Evolutionary conservation across 129 eudicot species (phyloP).

Genomic region (Artemisia tridentata): DNA sequence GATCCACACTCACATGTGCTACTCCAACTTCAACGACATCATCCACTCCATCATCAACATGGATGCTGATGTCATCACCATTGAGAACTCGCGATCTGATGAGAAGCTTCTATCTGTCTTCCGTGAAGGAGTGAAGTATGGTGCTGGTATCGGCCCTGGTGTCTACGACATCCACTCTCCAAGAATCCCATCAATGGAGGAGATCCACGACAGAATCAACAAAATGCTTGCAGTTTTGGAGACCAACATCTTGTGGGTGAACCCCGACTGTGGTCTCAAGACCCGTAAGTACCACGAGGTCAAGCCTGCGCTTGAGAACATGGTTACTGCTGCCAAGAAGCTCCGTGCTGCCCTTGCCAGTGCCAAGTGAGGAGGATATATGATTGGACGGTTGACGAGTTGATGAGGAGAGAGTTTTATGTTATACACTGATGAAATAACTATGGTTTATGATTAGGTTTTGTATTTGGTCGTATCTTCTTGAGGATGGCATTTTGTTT

Average conservation of each 20-base stretch:
- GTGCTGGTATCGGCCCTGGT: slow-evolving; percentile 97
- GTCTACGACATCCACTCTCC: slow-evolving; percentile 99
- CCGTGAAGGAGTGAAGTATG: slow-evolving; percentile 93
- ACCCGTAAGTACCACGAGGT: slow-evolving; percentile 92
- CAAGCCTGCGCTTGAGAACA: slow-evolving; percentile 75
- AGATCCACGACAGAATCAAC: slow-evolving; percentile 80
- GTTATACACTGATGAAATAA: slow-evolving; percentile 11
- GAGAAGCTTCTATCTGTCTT: slow-evolving; percentile 94
- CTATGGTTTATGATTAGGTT: slow-evolving; percentile 8
- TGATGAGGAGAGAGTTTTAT: slow-evolving; percentile 4
- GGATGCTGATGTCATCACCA: slow-evolving; percentile 99
- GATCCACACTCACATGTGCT: slow-evolving; percentile 99
- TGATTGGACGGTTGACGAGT: neutral
- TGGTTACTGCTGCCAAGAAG: slow-evolving; percentile 92
- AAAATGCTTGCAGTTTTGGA: slow-evolving; percentile 94
- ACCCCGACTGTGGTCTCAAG: slow-evolving; percentile 99
- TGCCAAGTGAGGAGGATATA: slow-evolving; percentile 41
- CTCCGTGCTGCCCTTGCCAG: slow-evolving; percentile 65
- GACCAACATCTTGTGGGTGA: slow-evolving; percentile 88
- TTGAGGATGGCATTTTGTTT: slow-evolving; percentile 16
- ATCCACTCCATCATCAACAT: slow-evolving; percentile 95
- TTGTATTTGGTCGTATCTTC: slow-evolving; percentile 1
- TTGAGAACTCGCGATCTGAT: slow-evolving; percentile 96
- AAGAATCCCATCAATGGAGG: slow-evolving; percentile 87
- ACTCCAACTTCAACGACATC: slow-evolving; percentile 97